Percentiles rank a stretch among this genome's conserved stretches.
Conservation (phyloP, 805 yeast genomes). For the Starmerella stellata region DNA sequence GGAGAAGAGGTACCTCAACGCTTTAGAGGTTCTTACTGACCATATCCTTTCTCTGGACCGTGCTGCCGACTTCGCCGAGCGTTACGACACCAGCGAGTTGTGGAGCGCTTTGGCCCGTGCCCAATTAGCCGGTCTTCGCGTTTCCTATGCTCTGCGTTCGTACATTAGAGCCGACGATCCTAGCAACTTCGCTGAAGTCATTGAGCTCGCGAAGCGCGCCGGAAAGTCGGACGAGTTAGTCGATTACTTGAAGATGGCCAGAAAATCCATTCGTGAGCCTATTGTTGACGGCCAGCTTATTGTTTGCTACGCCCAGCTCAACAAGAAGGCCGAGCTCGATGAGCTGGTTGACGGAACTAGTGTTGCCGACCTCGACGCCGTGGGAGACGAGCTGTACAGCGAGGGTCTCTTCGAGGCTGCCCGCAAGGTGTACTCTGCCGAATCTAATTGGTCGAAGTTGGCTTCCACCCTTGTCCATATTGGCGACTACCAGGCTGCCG, state of each 20-base stretch:
- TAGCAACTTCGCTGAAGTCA: conserved; percentile 71
- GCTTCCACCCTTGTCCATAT: conserved; percentile 92
- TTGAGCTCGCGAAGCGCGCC: conserved; percentile 87
- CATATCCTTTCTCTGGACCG: conserved; percentile 87
- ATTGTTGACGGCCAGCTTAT: conserved; percentile 82
- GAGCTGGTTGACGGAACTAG: conserved; percentile 68
- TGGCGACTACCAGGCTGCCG: conserved; percentile 88
- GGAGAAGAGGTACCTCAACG: conserved; percentile 57
- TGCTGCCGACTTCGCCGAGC: conserved; percentile 84
- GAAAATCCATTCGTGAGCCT: conserved; percentile 79
- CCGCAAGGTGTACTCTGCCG: conserved; percentile 62
- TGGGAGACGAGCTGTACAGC: conserved; percentile 80
- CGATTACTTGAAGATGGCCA: conserved; percentile 75
- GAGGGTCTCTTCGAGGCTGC: conserved; percentile 81
- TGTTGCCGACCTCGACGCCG: conserved; percentile 77
- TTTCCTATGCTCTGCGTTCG: conserved; percentile 79
- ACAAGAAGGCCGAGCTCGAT: conserved; percentile 61
- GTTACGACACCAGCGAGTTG: conserved; percentile 62
- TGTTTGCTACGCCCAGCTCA: conserved; percentile 67
- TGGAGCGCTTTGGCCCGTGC: conserved; percentile 96
- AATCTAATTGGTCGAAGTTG: conserved; percentile 85
- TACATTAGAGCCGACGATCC: conserved; percentile 87
- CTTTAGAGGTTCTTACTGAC: conserved; percentile 79
- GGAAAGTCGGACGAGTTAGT: conserved; percentile 90
- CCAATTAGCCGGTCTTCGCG: conserved; percentile 80